Base-by-base conservation (phyloP, 1,284 basidiomycete genomes). In the Phellopilus nigrolimitatus region DNA sequence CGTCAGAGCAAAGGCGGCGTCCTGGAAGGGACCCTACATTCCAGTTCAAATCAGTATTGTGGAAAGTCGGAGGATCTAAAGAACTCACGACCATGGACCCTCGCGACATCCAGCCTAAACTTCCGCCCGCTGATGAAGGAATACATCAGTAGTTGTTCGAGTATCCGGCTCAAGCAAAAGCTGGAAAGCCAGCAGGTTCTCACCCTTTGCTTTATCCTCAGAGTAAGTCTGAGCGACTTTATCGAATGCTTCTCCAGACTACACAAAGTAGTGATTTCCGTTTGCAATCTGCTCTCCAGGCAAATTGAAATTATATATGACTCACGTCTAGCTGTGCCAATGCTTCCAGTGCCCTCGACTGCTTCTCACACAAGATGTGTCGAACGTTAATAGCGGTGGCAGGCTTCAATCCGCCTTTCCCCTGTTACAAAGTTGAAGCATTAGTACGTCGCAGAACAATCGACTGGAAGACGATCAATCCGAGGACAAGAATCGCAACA, bases 161-260 rank as follows among this genome's bases (percentile, higher is more conserved):
- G 15, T n/a, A n/a, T n/a, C n/a, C n/a, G n/a, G n/a, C n/a, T n/a
- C n/a, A n/a, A n/a, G n/a, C n/a, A n/a, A n/a, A n/a, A n/a, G n/a
- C n/a, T n/a, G n/a, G n/a, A n/a, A n/a, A n/a, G n/a, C n/a, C n/a
- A n/a, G n/a, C n/a, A 28, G 13, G 30, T 8, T 31, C 36, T 49
- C 54, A 84, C 88, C 78, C 75, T 91, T 90, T 3, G 90, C 90
- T 65, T 92, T 92, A 68, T 92, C 89, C 65, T 91, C 89, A 1
- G 87, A 89, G 60, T 86, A 90, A 58, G 90, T 88, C 58, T 89
- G 82, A 1, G 90, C 89, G 25, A 91, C 87, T 66, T 88, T 90
- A 67, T 91, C 84, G 62, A 90, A 91, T 7, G 81, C 67, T 58
- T 84, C 76, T 3, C 88, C 88, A 38, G 42, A 38, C 13, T 45